Base-by-base conservation (phyloP, 2,329 filamentous ascomycete genomes). In the Aspergillus fischeri region DNA sequence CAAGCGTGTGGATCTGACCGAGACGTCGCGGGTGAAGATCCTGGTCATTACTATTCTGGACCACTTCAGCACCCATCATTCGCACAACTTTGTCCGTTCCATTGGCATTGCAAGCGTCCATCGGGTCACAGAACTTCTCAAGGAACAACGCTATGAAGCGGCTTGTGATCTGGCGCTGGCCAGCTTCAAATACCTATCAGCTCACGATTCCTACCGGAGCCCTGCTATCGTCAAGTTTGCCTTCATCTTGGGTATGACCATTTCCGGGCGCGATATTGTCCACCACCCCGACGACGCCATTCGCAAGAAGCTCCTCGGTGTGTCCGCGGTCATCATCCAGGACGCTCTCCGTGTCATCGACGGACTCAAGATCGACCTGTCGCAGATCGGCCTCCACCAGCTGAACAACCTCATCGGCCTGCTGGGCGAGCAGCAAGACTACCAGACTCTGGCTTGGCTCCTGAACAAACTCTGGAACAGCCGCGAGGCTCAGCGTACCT, bases 361-460 rank as follows among this genome's bases (percentile, higher is more conserved):
- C 53, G 69, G 67, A 4, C 64, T 75, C 48, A 73, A 77, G 35
- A 73, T 80, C 63, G 76, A 77, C 60, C 68, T 80, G 28, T 72
- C 75, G 11, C 71, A 75, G 49, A 67, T 80, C 50, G 64, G 60
- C 52, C 68, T 79, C 38, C 64, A 67, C 32, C 72, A 80, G 52
- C 63, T 80, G 27, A 78, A 77, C 64, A 71, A 70, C 29, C 61
- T 81, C 21, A 74, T 78, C 20, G 69, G 67, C 7, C 63, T 80
- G 0, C 68, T 81, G 9, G 78, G 77, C 52, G 75, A 77, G 54
- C 76, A 79, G 57, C 53, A 75, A 49, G 76, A 81, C 62, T 79
- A 79, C 66, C 65, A 69, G 47, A 77, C 70, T 6, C 71, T 80
- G 4, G 67, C 72, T 24, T 73, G 67, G 67, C 60, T 80, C 24